Base-by-base conservation (phyloP, 192 early-diverging fungal genomes). In the Coemansia biformis region DNA sequence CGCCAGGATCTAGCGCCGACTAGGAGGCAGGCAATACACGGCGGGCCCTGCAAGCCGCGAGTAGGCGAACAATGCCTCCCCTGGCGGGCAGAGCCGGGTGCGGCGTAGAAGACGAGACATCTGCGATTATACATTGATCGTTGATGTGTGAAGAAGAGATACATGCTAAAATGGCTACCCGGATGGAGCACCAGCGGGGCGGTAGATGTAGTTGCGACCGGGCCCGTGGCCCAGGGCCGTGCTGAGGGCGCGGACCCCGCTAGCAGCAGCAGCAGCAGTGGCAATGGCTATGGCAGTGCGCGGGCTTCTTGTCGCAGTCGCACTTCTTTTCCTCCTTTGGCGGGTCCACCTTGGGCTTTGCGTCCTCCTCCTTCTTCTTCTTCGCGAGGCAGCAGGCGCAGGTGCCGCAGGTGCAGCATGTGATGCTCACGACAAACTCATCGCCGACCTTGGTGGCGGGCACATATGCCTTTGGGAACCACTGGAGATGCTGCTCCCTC, bases 401-500 rank as follows among this genome's bases (percentile, higher is more conserved):
- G 30, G 44, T 57, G 26, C 68, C 68, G 26, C 68, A 72, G 17
- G 51, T 48, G 33, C 63, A 65, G 48, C 68, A 60, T 10, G 61
- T 65, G 18, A 72, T 54, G 12, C 22, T 37, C 19, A 64, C 57
- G 22, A 72, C 68, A 30, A 49, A 54, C 33, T 59, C 68, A 36
- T 59, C 68, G 13, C 52, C 62, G 38, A 64, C 51, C 53, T 72
- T 72, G 45, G 46, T 57, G 4, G 57, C 68, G 8, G 68, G 68
- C n/a, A 72, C 62, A n/a, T 48, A 72, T 0, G 68, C 68, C 62
- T 64, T 72, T 40, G 68, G 68, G 23, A 45, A 72, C 68, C 68
- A 72, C 51, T 72, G 61, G n/a, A 73, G 54, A 31, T 73, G 69
- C 57, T 73, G 69, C 46, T 73, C 69, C 46, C 69, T 52, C 50